phyloP scores from a whole-genome alignment of 805 yeast genomes.

The Schizosaccharomyces pombe region DNA sequence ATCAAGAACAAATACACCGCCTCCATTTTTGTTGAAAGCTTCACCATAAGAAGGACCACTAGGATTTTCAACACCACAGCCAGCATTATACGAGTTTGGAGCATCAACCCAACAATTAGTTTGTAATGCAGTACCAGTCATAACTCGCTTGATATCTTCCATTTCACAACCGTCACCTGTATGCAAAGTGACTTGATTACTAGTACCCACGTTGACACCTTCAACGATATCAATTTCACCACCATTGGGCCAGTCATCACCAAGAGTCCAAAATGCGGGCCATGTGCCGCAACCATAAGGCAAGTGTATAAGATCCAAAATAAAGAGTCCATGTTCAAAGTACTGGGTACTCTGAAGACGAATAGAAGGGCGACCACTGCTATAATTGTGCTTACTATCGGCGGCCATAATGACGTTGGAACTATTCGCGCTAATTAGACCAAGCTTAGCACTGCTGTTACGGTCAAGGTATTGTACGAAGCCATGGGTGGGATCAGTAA shows the following conservation, averaged over 20 bases:
- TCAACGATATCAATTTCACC: slow-evolving; percentile 5
- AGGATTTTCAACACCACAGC: slow-evolving; percentile 1
- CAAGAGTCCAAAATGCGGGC: slow-evolving; percentile 5
- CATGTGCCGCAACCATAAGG: slow-evolving; percentile 5
- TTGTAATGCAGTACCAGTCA: background rate
- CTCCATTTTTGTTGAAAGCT: background rate
- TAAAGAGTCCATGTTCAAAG: background rate
- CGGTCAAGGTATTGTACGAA: slow-evolving; percentile 1
- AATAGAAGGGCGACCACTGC: slow-evolving; percentile 2
- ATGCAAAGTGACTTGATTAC: background rate
- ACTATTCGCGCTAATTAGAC: background rate
- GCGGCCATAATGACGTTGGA: background rate
- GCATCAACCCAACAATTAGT: background rate
- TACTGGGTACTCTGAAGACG: background rate
- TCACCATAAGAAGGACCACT: background rate
- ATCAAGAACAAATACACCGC: slow-evolving; percentile 1
- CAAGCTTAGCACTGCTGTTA: background rate
- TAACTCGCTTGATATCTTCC: background rate
- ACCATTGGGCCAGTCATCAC: slow-evolving; percentile 2
- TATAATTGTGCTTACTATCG: background rate
- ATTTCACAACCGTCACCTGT: slow-evolving; percentile 2
- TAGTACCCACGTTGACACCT: background rate
- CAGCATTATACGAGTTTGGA: background rate
- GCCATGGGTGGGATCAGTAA: slow-evolving; percentile 5
- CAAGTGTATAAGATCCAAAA: background rate